Conservation (phyloP, 2,329 filamentous ascomycete species). For the Madurella mycetomatis region DNA sequence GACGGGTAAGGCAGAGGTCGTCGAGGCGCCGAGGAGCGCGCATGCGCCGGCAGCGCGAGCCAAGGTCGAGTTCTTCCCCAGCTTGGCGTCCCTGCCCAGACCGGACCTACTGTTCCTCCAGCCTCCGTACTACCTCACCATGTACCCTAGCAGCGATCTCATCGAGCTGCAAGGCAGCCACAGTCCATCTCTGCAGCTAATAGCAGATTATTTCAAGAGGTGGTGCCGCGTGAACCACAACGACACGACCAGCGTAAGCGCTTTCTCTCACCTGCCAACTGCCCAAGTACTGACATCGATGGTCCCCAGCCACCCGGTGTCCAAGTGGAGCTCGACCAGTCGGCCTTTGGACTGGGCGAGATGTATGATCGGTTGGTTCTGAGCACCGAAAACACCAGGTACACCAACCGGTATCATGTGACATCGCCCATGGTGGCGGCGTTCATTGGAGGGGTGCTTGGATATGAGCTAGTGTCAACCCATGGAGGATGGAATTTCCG, state of each 20-base stretch:
- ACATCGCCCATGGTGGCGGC: constrained; percentile 42
- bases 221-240: constrained; percentile 44
- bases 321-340: constrained; percentile 40
- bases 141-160: constrained; percentile 30
- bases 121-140: constrained; percentile 45
- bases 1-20: constrained; percentile 35
- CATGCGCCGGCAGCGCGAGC: not conserved
- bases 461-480: constrained; percentile 36
- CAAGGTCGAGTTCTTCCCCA: constrained; percentile 36
- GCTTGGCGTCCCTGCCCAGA: constrained; percentile 37
- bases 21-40: constrained; percentile 5
- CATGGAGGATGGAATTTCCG: constrained; percentile 29
- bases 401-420: constrained; percentile 32
- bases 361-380: constrained; percentile 42
- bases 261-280: constrained; percentile 10
- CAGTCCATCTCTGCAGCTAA: constrained; percentile 40
- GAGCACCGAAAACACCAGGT: constrained; percentile 31
- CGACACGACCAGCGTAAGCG: constrained; percentile 26
- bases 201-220: constrained; percentile 43
- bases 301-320: constrained; percentile 38
- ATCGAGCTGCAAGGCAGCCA: constrained; percentile 47
- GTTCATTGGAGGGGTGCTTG: constrained; percentile 44
- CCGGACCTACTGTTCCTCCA: constrained; percentile 45
- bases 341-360: constrained; percentile 41
- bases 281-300: not conserved